phyloP scores from a whole-genome alignment of 768 basidiomycete species.

The Mrakia blollopis region DNA sequence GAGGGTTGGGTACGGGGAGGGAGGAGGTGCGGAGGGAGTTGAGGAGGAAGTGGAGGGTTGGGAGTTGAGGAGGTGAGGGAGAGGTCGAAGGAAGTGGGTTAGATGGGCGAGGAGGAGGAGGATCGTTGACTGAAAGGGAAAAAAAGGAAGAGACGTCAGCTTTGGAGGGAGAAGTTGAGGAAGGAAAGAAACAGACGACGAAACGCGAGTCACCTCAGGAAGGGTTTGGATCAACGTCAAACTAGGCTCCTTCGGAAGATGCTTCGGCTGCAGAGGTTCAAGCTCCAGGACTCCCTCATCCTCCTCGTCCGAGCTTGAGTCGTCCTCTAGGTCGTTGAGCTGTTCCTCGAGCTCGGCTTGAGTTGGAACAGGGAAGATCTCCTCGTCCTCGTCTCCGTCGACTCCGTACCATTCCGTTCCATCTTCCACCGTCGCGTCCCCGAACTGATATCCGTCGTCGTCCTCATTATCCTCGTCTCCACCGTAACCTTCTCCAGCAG shows the following conservation, averaged over 20 bases:
- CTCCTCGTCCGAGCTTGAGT: neutral
- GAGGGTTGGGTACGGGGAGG: neutral
- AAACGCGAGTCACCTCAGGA: neutral
- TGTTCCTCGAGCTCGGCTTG: neutral
- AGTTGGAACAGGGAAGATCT: neutral
- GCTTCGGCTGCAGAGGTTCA: neutral
- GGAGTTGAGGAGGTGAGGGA: neutral
- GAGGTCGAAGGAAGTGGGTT: neutral
- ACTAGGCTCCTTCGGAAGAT: neutral
- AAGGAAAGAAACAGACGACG: neutral
- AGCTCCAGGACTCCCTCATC: neutral
- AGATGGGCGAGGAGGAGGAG: conserved; percentile 10
- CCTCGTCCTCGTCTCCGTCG: conserved; percentile 6
- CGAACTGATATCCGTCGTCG: neutral
- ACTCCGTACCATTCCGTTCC: neutral
- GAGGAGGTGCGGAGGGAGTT: neutral
- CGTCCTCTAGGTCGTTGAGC: neutral
- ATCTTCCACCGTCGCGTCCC: neutral
- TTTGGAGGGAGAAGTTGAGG: neutral
- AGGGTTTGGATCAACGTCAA: conserved; percentile 14
- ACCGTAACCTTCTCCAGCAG: neutral
- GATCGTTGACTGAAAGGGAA: neutral
- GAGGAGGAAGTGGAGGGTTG: neutral
- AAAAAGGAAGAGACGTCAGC: neutral
- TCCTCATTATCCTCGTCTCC: neutral